These are phyloP conservation scores for Tuber indicum DNA, from an alignment of 495 filamentous ascomycete genomes.

Conservation along the genomic window DNA sequence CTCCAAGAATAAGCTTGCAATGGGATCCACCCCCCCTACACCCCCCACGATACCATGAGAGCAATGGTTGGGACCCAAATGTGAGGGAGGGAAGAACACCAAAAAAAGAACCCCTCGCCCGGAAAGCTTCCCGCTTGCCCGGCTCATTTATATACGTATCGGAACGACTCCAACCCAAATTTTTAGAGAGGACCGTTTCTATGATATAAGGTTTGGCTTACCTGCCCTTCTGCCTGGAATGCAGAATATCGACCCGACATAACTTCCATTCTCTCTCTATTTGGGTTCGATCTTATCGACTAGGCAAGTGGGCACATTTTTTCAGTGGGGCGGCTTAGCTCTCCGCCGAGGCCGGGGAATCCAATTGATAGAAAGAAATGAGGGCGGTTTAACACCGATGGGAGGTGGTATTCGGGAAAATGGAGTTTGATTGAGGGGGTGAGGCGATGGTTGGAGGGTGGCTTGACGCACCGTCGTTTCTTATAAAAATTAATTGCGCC, in stretches of 20 bases:
- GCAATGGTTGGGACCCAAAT: neutral
- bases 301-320: neutral
- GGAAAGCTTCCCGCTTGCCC: too few relatives aligned
- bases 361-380: neutral
- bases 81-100: too few relatives aligned
- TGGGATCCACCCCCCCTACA: neutral
- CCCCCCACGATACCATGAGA: neutral
- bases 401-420: neutral
- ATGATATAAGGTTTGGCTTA: too few relatives aligned
- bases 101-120: too few relatives aligned
- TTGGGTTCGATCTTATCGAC: neutral
- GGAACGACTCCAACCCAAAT: too few relatives aligned
- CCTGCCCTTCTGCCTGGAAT: neutral
- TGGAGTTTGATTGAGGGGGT: neutral
- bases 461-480: neutral
- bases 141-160: too few relatives aligned
- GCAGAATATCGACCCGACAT: too few relatives aligned
- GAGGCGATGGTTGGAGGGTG: neutral
- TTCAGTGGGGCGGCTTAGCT: neutral
- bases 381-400: neutral
- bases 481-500: neutral
- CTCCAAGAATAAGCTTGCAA: neutral
- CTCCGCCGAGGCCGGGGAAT: neutral
- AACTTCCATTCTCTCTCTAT: neutral
- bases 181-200: too few relatives aligned